These are phyloP conservation scores for Solanum sejunctum DNA, from an alignment of 257 asterid genomes.

Conservation along the genomic window DNA sequence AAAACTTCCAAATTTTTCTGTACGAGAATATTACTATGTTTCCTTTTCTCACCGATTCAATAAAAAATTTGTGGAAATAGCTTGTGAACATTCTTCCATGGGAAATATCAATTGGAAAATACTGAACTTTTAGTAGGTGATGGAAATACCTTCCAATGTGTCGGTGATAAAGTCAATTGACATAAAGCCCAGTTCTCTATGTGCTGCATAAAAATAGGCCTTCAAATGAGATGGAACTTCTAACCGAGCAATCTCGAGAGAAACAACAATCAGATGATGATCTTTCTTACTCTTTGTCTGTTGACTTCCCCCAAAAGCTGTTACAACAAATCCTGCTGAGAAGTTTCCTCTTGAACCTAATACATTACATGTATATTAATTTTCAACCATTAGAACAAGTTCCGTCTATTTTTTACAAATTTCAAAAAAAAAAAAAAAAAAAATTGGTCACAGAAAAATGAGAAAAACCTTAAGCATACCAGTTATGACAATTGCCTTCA, in stretches of 20 bases:
- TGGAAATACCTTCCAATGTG: conserved; percentile 50
- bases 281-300: conserved; percentile 39
- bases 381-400: not conserved
- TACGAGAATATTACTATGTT: too few relatives aligned
- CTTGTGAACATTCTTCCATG: too few relatives aligned
- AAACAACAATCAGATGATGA: not conserved
- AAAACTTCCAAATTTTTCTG: too few relatives aligned
- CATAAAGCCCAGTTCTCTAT: conserved; percentile 80
- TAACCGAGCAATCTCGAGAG: not conserved
- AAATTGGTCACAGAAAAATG: not conserved
- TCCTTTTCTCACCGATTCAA: too few relatives aligned
- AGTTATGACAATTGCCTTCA: conserved; percentile 80
- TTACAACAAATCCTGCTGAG: conserved; percentile 90
- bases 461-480: conserved; percentile 24
- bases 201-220: conserved; percentile 33
- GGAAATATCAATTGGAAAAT: too few relatives aligned
- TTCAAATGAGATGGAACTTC: not conserved
- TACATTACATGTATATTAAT: not conserved
- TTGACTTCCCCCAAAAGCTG: conserved; percentile 70
- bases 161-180: conserved; percentile 74
- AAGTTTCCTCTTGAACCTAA: conserved; percentile 89
- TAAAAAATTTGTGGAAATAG: too few relatives aligned
- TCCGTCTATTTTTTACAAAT: too few relatives aligned
- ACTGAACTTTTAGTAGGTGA: too few relatives aligned
- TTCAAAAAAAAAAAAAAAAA: too few relatives aligned